Evolutionary conservation across 441 rosid genomes (phyloP).

Genomic region (Aquilaria agallochum): DNA sequence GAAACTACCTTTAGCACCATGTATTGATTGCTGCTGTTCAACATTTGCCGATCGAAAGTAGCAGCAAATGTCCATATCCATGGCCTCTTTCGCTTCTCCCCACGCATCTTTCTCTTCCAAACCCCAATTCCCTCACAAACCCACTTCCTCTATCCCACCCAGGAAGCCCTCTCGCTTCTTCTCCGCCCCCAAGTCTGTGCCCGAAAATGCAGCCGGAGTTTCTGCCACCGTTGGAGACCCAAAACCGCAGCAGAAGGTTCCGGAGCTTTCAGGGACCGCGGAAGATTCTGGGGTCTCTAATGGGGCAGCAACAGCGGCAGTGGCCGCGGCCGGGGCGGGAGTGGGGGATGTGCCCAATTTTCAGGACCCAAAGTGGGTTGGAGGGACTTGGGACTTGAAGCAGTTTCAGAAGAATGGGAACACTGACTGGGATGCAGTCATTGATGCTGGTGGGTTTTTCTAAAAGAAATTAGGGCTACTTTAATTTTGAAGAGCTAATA

Average conservation of each 20-base stretch:
- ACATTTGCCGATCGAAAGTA: neutral
- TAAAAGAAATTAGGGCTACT: no score
- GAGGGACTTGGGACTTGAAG: conserved; percentile 89
- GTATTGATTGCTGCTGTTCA: neutral
- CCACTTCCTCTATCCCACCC: conserved; percentile 19
- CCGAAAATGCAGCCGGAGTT: conserved; percentile 40
- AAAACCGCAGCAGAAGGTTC: conserved; percentile 13
- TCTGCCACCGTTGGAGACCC: conserved; percentile 32
- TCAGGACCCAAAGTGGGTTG: conserved; percentile 65
- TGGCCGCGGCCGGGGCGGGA: conserved; percentile 9
- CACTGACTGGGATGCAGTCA: conserved; percentile 87
- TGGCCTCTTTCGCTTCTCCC: conserved; percentile 36
- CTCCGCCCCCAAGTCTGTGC: conserved; percentile 23
- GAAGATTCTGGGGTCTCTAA: conserved; percentile 22
- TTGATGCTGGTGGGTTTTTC: conserved; percentile 68
- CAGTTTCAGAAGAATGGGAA: conserved; percentile 59
- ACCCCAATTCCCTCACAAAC: conserved; percentile 24
- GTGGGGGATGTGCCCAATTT: conserved; percentile 32
- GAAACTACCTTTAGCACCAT: neutral
- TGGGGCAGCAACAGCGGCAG: conserved; percentile 26
- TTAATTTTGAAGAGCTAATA: no score
- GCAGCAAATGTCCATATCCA: conserved; percentile 37
- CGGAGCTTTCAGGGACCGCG: conserved; percentile 7
- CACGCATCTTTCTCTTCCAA: conserved; percentile 22
- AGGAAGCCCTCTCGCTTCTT: conserved; percentile 12